Percentiles rank a stretch among this genome's conserved stretches.
Conservation (phyloP, 73 alveolate species). For the Paramecium sonneborni region DNA sequence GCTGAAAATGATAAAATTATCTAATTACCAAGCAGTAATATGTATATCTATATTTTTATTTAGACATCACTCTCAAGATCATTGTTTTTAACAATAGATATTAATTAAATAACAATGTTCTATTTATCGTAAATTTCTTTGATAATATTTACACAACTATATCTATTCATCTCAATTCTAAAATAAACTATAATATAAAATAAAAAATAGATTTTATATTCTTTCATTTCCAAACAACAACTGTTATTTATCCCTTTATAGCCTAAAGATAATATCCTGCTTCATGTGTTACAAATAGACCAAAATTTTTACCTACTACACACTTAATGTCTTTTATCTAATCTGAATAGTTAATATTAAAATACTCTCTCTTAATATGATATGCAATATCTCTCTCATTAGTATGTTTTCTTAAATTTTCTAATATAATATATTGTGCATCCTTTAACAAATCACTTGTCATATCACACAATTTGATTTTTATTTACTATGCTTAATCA, state of each 20-base stretch:
- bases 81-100: neutral
- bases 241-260: conserved; percentile 95
- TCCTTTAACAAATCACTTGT: conserved; percentile 17
- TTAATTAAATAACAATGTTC: conserved; percentile 21
- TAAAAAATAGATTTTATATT: neutral
- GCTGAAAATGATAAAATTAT: neutral
- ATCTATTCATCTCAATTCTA: neutral
- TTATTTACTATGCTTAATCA: neutral
- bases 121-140: neutral
- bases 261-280: conserved; percentile 94
- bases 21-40: neutral
- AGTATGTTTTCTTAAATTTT: neutral
- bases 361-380: neutral
- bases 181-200: neutral
- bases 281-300: conserved; percentile 90
- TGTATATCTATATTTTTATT: neutral
- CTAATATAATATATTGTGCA: neutral
- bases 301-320: conserved; percentile 95
- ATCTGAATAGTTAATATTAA: neutral
- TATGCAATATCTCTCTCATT: neutral
- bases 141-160: neutral
- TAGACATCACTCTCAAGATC: conserved; percentile 16
- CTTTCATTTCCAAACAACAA: conserved; percentile 59
- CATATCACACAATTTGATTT: conserved; percentile 2
- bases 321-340: conserved; percentile 66